Percentiles rank a stretch among this genome's conserved stretches.
Conservation (phyloP, 202 grass and related monocot species). For the Elaeis oleifera region DNA sequence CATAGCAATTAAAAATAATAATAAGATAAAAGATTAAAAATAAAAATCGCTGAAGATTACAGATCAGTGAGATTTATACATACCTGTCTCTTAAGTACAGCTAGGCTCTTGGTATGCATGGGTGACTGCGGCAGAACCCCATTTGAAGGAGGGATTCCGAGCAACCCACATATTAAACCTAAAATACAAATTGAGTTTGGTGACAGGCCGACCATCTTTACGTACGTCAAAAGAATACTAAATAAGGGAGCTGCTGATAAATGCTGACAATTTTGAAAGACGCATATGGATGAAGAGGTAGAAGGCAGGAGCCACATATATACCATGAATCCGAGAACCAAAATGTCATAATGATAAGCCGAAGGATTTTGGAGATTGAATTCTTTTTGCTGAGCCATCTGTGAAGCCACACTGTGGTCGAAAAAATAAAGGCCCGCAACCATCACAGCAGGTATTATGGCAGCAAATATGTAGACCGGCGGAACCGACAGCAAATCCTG, state of each 20-base stretch:
- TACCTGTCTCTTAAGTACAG: slow-evolving; percentile 78
- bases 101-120: slow-evolving; percentile 90
- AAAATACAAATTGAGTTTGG: neutral
- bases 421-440: slow-evolving; percentile 97
- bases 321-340: slow-evolving; percentile 77
- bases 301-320: neutral
- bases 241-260: neutral
- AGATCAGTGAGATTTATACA: slow-evolving; percentile 11
- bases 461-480: slow-evolving; percentile 65
- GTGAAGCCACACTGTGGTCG: slow-evolving; percentile 89
- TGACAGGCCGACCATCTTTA: too few species aligned
- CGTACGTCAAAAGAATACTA: neutral
- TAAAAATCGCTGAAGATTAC: too few species aligned
- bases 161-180: slow-evolving; percentile 85
- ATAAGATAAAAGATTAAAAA: too few species aligned
- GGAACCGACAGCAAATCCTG: slow-evolving; percentile 84
- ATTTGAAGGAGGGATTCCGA: slow-evolving; percentile 91
- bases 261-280: too few species aligned
- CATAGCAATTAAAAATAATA: neutral
- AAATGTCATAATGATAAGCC: slow-evolving; percentile 89
- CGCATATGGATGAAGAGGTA: too few species aligned
- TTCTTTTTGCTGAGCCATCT: slow-evolving; percentile 88
- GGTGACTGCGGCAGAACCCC: slow-evolving; percentile 92
- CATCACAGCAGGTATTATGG: slow-evolving; percentile 83
- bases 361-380: slow-evolving; percentile 95